A percentile compares a stretch with the other conserved stretches of the same genome.
phyloP scores from a whole-genome alignment of 495 filamentous ascomycete species.

The Rusavskia elegans region DNA sequence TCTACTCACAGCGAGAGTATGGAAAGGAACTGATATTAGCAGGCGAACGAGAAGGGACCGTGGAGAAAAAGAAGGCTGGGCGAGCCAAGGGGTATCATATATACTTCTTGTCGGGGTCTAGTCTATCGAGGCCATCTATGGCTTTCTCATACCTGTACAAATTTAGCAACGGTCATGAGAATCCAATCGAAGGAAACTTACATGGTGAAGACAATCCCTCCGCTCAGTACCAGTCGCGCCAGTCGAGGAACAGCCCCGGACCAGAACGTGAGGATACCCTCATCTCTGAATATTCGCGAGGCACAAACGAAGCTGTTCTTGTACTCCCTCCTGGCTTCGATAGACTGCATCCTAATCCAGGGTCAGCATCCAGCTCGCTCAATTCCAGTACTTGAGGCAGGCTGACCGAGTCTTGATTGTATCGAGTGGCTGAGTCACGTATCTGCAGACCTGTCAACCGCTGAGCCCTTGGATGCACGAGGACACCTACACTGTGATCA shows the following conservation, averaged over 20 bases:
- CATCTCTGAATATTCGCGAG: slow-evolving; percentile 67
- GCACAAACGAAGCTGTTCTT: slow-evolving; percentile 83
- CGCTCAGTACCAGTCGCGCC: slow-evolving; percentile 71
- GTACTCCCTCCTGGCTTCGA: slow-evolving; percentile 70
- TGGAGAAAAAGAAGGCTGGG: too few species aligned
- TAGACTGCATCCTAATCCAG: slow-evolving; percentile 71
- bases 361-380: background rate
- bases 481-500: slow-evolving; percentile 74
- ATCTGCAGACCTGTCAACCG: slow-evolving; percentile 21
- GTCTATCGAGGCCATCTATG: slow-evolving; percentile 67
- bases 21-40: background rate
- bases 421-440: slow-evolving; percentile 75
- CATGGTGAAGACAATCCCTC: slow-evolving; percentile 97
- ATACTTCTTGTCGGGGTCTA: slow-evolving; percentile 77
- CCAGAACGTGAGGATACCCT: slow-evolving; percentile 86
- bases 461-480: too few species aligned
- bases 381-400: background rate
- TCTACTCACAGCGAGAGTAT: too few species aligned
- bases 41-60: too few species aligned
- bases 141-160: slow-evolving; percentile 74
- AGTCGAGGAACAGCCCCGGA: slow-evolving; percentile 78
- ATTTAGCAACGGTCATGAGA: background rate
- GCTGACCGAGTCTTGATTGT: slow-evolving; percentile 76
- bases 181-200: slow-evolving; percentile 19
- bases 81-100: slow-evolving; percentile 22